Percentiles rank a stretch among this genome's conserved stretches.
These are phyloP conservation scores for Schizophyllum commune DNA, from an alignment of 1,284 basidiomycete genomes.

Conservation along the genomic window DNA sequence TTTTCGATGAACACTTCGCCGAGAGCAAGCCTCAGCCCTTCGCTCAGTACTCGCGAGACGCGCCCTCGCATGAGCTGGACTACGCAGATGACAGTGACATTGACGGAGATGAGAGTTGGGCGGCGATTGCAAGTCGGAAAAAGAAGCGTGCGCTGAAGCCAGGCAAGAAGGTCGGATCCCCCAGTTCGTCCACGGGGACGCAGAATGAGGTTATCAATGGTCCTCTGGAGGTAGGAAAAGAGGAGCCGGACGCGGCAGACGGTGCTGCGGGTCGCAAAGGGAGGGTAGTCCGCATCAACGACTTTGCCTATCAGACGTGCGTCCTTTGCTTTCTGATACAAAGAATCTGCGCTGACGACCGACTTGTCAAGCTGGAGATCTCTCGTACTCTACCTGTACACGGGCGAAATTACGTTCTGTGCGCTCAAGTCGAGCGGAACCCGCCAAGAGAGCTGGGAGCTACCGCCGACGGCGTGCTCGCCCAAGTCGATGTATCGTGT, in stretches of 20 bases:
- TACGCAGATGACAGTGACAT: background rate
- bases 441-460: background rate
- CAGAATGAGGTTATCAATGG: too few species aligned
- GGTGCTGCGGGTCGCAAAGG: background rate
- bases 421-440: background rate
- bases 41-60: background rate
- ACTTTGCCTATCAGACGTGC: background rate
- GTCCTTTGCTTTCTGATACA: background rate
- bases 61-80: background rate
- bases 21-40: background rate
- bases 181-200: too few species aligned
- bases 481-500: background rate
- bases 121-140: background rate
- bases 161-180: too few species aligned
- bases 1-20: background rate
- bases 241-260: background rate
- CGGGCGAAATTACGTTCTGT: background rate
- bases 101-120: background rate
- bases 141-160: background rate
- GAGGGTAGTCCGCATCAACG: background rate
- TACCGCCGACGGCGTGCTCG: background rate
- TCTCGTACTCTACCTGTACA: background rate
- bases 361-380: background rate
- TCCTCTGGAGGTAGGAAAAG: background rate
- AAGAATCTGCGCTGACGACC: background rate